Evolutionary conservation across 2,329 filamentous ascomycete genomes (phyloP), one percentile per base, ranked within the genome.

Genomic region (Colletotrichum sojae): DNA sequence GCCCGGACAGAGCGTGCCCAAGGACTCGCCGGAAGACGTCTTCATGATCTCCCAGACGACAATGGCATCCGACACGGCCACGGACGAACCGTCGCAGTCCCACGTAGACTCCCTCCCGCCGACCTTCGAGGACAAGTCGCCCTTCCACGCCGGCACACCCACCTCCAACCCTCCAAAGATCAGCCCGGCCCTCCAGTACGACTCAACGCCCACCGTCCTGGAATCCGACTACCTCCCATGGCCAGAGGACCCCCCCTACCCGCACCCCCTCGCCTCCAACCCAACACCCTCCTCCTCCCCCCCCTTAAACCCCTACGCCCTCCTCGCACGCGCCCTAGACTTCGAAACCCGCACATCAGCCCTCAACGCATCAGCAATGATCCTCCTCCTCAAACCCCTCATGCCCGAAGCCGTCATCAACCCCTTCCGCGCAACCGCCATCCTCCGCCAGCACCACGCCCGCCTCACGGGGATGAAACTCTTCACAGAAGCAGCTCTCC

Each of bases 171-270:
- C 76, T 1, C 70, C 73, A 3, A 79, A 78, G 39, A 71, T 72
- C 10, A 59, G 69, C 0, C 67, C 69, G 8, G 76, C 75, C 8
- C 79, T 78, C 2, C 78, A 82, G 56, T 77, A 83, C 63, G 78
- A 84, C 36, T 75, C 76, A 9, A 79, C 81, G 5, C 79, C 80
- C 12, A 78, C 79, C 54, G 81, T 89, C 6, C 83, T 87, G 15
- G 88, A 90, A 52, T 84, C 81, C 1, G 89, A 91, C 73, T 91
- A 87, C 70, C 80, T 90, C 6, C 85, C 86, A 0, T 90, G 89
- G 88, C 78, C 82, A 0, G 80, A 85, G 20, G 89, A 91, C 68
- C 85, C 86, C 1, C 77, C 82, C 0, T 90, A 89, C 64, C 85
- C 88, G 0, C 83, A 88, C 68, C 83, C 85, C 0, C 68, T 80